Evolutionary conservation across 345 rosid species (phyloP).

Genomic region (Boechera retrofracta): DNA sequence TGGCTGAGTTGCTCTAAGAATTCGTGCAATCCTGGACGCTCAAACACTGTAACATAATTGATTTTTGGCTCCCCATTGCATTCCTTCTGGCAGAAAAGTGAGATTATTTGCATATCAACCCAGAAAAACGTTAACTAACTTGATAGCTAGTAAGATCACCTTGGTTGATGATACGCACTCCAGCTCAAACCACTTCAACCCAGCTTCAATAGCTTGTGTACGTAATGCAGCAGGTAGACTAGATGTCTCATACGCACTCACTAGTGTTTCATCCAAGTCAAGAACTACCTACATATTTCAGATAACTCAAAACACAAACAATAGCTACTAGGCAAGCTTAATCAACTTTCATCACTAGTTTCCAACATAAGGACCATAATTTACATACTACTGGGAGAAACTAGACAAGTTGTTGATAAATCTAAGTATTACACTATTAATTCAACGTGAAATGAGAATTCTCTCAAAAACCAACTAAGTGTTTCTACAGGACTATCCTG

Average conservation of each 20-base stretch:
- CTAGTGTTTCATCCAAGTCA: conserved; percentile 84
- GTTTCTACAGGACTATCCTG: no score
- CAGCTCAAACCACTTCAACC: conserved; percentile 84
- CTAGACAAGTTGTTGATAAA: no score
- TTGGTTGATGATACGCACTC: conserved; percentile 83
- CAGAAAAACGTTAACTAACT: not conserved
- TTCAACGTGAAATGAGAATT: no score
- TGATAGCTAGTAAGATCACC: conserved; percentile 48
- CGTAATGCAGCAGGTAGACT: conserved; percentile 64
- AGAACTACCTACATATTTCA: conserved; percentile 70
- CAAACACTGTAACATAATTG: conserved; percentile 79
- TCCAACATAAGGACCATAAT: no score
- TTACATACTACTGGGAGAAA: no score
- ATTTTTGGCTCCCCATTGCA: conserved; percentile 67
- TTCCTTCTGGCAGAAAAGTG: conserved; percentile 53
- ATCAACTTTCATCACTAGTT: no score
- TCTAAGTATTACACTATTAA: no score
- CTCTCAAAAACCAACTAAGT: no score
- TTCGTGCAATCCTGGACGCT: conserved; percentile 86
- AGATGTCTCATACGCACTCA: conserved; percentile 40
- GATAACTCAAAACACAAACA: no score
- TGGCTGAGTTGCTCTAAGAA: conserved; percentile 71
- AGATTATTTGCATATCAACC: no score
- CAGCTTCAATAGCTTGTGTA: conserved; percentile 66
- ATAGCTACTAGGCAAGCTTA: no score